Evolutionary conservation across 1,139 yeast genomes (phyloP).

Genomic region (Insectozyma bohioensis): DNA sequence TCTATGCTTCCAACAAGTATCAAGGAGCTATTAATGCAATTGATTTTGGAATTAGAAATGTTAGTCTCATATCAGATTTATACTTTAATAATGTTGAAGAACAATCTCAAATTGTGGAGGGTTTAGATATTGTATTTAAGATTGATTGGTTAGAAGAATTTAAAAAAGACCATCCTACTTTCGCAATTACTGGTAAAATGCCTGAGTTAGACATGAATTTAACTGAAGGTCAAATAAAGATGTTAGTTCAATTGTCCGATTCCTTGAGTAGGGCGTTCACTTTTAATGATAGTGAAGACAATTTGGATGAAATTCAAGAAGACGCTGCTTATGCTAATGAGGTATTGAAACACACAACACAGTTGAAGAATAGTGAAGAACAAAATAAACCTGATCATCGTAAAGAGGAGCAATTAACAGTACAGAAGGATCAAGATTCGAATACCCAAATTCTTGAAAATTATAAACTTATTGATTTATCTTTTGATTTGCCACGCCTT

Average conservation of each 20-base stretch:
- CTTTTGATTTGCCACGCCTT: too few species aligned
- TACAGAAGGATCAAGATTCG: too few species aligned
- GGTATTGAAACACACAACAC: slow-evolving; percentile 32
- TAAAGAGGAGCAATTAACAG: too few species aligned
- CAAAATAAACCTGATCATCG: too few species aligned
- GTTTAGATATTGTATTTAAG: slow-evolving; percentile 64
- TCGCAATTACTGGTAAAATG: slow-evolving; percentile 57
- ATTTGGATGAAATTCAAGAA: slow-evolving; percentile 56
- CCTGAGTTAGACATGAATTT: slow-evolving; percentile 66
- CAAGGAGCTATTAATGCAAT: slow-evolving; percentile 15
- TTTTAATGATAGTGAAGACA: slow-evolving; percentile 33
- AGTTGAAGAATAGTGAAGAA: neutral
- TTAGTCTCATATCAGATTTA: slow-evolving; percentile 63
- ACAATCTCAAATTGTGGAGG: slow-evolving; percentile 62
- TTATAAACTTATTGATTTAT: too few species aligned
- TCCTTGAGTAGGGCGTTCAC: slow-evolving; percentile 59
- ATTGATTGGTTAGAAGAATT: slow-evolving; percentile 54
- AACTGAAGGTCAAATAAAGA: slow-evolving; percentile 75
- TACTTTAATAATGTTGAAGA: slow-evolving; percentile 41
- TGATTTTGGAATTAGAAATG: slow-evolving; percentile 71
- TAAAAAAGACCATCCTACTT: slow-evolving; percentile 45
- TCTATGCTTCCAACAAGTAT: slow-evolving; percentile 69
- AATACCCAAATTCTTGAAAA: neutral
- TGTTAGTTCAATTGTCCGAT: slow-evolving; percentile 54
- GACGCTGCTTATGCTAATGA: slow-evolving; percentile 63